Percentiles rank a stretch among this genome's conserved stretches.
These are phyloP conservation scores for Apiospora rasikravindrae DNA, from an alignment of 2,329 filamentous ascomycete genomes.

Conservation along the genomic window DNA sequence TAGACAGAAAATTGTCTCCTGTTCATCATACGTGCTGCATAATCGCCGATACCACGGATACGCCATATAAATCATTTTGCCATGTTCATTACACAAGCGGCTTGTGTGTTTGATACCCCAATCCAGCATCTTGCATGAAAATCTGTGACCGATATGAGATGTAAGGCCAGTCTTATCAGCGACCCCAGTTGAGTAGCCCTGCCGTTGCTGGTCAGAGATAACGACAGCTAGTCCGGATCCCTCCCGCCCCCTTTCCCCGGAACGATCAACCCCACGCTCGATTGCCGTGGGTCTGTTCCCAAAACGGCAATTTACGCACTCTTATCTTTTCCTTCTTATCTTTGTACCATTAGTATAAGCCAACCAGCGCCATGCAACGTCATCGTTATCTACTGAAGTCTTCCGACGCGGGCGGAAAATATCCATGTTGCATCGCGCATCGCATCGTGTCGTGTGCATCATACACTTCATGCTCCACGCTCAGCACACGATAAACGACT, in stretches of 20 bases:
- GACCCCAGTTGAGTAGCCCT: neutral
- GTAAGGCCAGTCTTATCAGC: neutral
- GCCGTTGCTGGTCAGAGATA: neutral
- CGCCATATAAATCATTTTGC: neutral
- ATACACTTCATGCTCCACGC: neutral
- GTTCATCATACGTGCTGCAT: too few species aligned
- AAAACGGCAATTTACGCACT: slow-evolving; percentile 16
- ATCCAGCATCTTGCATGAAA: neutral
- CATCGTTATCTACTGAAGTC: neutral
- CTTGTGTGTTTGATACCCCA: neutral
- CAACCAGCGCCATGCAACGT: neutral
- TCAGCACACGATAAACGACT: neutral
- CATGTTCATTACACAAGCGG: neutral
- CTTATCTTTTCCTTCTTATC: slow-evolving; percentile 9
- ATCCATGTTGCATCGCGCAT: neutral
- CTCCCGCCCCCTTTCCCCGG: neutral
- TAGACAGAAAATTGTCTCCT: neutral
- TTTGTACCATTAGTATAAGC: neutral
- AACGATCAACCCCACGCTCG: neutral
- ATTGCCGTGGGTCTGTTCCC: neutral
- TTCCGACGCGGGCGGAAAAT: neutral
- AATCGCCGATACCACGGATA: neutral
- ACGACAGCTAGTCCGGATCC: neutral
- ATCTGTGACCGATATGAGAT: neutral
- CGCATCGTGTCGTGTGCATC: neutral